Conservation (phyloP, 345 rosid species). For the Cochlearia excelsa region DNA sequence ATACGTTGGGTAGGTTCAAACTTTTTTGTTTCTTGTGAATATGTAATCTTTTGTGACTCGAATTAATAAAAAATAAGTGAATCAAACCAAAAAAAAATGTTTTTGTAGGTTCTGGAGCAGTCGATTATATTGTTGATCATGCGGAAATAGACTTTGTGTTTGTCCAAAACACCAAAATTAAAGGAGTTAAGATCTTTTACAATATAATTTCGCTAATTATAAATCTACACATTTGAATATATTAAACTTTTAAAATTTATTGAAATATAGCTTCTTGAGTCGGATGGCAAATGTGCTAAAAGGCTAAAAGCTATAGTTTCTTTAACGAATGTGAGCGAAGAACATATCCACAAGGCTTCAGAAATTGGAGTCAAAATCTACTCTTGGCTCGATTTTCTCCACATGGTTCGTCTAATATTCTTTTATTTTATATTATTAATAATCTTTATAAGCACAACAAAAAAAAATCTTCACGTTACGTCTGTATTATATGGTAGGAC, state of each 20-base stretch:
- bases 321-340: conserved; percentile 59
- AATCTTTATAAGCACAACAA: background rate
- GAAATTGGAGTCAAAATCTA: conserved; percentile 51
- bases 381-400: conserved; percentile 78
- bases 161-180: conserved; percentile 70
- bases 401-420: conserved; percentile 48
- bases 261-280: conserved; percentile 51
- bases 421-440: background rate
- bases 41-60: background rate
- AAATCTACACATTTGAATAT: background rate
- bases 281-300: conserved; percentile 49
- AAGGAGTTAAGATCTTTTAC: conserved; percentile 46
- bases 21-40: background rate
- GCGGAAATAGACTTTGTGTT: conserved; percentile 84
- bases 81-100: background rate
- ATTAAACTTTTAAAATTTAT: background rate
- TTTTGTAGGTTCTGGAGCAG: conserved; percentile 78
- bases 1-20: conserved; percentile 67
- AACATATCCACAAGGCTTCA: conserved; percentile 50
- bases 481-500: no score
- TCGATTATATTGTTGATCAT: conserved; percentile 74
- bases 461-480: background rate
- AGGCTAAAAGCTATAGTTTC: conserved; percentile 77
- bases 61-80: background rate
- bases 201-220: background rate